Evolutionary conservation across 768 basidiomycete genomes (phyloP).

Genomic region (Boletus vinaceobasis): DNA sequence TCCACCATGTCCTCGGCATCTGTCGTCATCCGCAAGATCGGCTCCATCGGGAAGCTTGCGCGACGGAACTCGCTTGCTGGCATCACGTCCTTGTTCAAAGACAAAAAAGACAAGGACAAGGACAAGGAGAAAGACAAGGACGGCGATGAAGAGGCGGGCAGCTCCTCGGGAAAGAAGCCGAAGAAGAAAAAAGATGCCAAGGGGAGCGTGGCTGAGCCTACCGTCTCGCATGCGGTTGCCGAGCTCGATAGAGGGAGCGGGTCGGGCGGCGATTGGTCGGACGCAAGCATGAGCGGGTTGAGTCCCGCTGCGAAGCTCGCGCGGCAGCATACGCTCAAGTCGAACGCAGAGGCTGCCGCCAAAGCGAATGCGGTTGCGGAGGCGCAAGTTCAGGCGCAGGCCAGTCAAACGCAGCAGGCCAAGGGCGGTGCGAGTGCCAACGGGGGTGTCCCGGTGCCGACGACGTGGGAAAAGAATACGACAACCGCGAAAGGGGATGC

Average conservation of each 20-base stretch:
- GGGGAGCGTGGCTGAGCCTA: slow-evolving; percentile 61
- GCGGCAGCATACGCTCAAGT: slow-evolving; percentile 87
- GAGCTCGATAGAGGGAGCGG: slow-evolving; percentile 67
- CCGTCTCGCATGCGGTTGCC: slow-evolving; percentile 78
- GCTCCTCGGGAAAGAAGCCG: slow-evolving; percentile 41
- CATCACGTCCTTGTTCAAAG: slow-evolving; percentile 93
- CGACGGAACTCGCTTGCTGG: slow-evolving; percentile 85
- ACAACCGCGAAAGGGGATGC: slow-evolving; percentile 49
- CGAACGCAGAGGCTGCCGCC: slow-evolving; percentile 54
- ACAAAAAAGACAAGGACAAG: slow-evolving; percentile 53
- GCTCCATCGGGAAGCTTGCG: slow-evolving; percentile 85
- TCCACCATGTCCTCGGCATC: slow-evolving; percentile 94
- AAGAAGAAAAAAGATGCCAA: slow-evolving; percentile 57
- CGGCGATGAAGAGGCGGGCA: slow-evolving; percentile 32
- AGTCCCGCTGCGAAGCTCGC: slow-evolving; percentile 90
- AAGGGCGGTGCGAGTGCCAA: slow-evolving; percentile 20
- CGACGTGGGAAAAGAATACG: slow-evolving; percentile 84
- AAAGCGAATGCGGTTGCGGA: slow-evolving; percentile 36
- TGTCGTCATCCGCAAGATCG: slow-evolving; percentile 95
- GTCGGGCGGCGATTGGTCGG: slow-evolving; percentile 52
- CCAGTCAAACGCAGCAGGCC: slow-evolving; percentile 23
- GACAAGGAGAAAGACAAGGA: slow-evolving; percentile 34
- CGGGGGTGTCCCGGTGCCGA: slow-evolving; percentile 41
- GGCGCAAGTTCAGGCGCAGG: slow-evolving; percentile 23
- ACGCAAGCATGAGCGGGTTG: slow-evolving; percentile 62